These are phyloP conservation scores for Cephaloascus albidus DNA, from an alignment of 805 yeast species.

Conservation along the genomic window DNA sequence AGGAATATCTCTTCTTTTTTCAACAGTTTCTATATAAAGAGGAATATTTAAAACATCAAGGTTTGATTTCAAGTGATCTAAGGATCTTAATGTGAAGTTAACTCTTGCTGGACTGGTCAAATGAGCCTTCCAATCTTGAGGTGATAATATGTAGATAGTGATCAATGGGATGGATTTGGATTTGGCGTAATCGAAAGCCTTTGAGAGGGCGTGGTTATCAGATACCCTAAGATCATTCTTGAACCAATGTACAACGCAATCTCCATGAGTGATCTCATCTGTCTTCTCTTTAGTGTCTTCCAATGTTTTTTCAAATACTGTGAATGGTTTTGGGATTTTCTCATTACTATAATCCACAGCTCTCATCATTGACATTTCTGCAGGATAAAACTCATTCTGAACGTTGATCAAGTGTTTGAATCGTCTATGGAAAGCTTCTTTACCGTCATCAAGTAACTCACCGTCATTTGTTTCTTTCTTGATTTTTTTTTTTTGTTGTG, in stretches of 20 bases:
- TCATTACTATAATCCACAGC: too few relatives aligned
- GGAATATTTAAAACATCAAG: conserved; percentile 26
- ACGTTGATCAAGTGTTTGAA: too few relatives aligned
- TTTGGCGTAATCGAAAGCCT: conserved; percentile 22
- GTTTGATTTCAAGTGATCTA: conserved; percentile 17
- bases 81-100: conserved; percentile 23
- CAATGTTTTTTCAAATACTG: too few relatives aligned
- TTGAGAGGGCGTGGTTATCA: conserved; percentile 32
- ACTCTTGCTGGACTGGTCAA: conserved; percentile 31
- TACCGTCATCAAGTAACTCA: too few relatives aligned
- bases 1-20: conserved; percentile 17
- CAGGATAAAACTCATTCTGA: too few relatives aligned
- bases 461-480: too few relatives aligned
- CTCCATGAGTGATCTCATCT: too few relatives aligned
- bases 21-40: conserved; percentile 25
- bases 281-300: too few relatives aligned
- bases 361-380: too few relatives aligned
- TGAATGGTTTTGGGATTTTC: too few relatives aligned
- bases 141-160: conserved; percentile 30
- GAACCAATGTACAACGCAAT: conserved; percentile 35
- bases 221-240: conserved; percentile 32
- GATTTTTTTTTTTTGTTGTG: too few relatives aligned
- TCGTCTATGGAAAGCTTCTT: too few relatives aligned
- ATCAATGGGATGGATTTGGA: conserved; percentile 21
- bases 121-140: conserved; percentile 31